A percentile compares a stretch with the other conserved stretches of the same genome.
Evolutionary conservation across 495 filamentous ascomycete genomes (phyloP).

Genomic region (Trichoderma reesei): DNA sequence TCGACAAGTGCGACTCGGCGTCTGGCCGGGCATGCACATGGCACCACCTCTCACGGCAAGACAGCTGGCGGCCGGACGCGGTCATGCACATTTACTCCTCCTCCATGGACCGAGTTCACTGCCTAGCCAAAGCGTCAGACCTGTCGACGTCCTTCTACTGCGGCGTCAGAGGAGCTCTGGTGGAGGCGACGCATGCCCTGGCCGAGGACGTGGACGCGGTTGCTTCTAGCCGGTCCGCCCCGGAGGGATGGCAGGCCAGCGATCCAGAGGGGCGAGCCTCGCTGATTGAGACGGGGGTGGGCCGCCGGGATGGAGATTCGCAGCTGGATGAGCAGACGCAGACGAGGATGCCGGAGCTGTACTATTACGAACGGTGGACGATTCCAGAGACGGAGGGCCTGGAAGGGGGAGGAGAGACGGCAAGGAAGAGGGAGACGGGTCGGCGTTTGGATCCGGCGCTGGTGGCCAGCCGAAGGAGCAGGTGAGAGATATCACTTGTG

Average conservation of each 20-base stretch:
- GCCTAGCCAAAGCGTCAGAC: constrained; percentile 31
- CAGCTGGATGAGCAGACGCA: constrained; percentile 2
- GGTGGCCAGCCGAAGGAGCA: neutral
- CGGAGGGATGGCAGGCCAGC: constrained; percentile 2
- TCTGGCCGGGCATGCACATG: constrained; percentile 26
- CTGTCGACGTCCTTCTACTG: constrained; percentile 33
- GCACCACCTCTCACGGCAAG: constrained; percentile 29
- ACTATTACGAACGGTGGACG: neutral
- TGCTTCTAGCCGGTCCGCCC: neutral
- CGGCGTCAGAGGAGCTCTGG: constrained; percentile 29
- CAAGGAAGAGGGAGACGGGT: neutral
- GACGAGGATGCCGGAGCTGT: constrained; percentile 7
- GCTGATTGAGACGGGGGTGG: constrained; percentile 4
- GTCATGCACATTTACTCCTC: constrained; percentile 27
- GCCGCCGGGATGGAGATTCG: neutral
- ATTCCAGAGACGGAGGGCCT: neutral
- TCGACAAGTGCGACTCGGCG: constrained; percentile 20
- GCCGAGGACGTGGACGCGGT: neutral
- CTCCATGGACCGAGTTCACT: constrained; percentile 17
- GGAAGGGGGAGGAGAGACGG: neutral
- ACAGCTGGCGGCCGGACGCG: constrained; percentile 36
- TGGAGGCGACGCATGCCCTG: constrained; percentile 23
- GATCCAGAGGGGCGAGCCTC: neutral
- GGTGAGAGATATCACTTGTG: neutral
- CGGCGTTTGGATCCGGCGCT: neutral